phyloP scores from a whole-genome alignment of 257 asterid species.

The Solanum tarijense region DNA sequence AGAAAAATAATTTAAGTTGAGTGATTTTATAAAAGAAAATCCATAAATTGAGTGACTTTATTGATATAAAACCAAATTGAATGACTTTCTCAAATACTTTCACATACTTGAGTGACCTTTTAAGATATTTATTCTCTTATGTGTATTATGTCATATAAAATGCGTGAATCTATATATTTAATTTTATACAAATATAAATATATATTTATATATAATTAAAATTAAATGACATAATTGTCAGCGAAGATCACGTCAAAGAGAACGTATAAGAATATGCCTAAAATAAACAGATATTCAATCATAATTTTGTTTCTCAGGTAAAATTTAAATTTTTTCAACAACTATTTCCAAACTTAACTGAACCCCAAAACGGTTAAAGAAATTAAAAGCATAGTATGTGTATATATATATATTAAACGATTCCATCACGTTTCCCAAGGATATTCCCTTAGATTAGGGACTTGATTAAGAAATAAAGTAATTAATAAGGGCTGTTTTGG shows the following conservation, averaged over 20 bases:
- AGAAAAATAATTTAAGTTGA: too few relatives aligned
- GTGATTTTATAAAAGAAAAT: too few relatives aligned
- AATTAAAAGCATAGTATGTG: not conserved
- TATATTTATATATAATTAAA: too few relatives aligned
- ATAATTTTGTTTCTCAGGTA: not conserved
- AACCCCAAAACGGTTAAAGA: not conserved
- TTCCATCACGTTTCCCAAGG: not conserved
- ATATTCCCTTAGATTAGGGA: not conserved
- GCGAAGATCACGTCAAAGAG: not conserved
- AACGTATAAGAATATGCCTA: not conserved
- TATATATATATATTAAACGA: not conserved
- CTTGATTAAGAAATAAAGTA: not conserved
- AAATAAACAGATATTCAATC: not conserved
- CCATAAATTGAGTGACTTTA: too few relatives aligned
- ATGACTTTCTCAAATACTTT: too few relatives aligned
- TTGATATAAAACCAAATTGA: too few relatives aligned
- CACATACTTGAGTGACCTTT: too few relatives aligned
- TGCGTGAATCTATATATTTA: too few relatives aligned
- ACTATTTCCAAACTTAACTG: not conserved
- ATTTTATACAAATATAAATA: too few relatives aligned
- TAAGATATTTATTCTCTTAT: too few relatives aligned
- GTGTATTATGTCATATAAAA: too few relatives aligned
- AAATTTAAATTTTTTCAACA: not conserved
- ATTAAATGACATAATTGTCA: rapidly evolving
- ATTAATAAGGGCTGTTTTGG: not conserved